A percentile compares a stretch with the other conserved stretches of the same genome.
These are phyloP conservation scores for Lentinula sp. DNA, from an alignment of 768 basidiomycete species.

Conservation along the genomic window DNA sequence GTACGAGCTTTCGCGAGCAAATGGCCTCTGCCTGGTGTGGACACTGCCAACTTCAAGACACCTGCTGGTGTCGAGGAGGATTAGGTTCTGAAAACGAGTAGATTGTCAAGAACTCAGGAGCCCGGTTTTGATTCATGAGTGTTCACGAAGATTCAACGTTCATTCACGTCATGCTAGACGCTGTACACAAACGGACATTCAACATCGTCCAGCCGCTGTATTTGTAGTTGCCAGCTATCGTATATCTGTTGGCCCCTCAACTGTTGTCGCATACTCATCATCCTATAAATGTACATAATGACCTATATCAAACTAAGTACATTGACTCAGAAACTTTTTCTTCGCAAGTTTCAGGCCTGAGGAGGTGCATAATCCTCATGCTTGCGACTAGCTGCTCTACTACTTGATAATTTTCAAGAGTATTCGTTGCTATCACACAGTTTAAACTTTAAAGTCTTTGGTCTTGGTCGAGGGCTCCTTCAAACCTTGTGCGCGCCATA, in stretches of 20 bases:
- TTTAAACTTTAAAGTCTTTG: too few species aligned
- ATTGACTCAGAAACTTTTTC: too few species aligned
- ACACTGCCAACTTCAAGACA: constrained; percentile 38
- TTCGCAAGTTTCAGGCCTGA: too few species aligned
- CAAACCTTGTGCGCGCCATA: too few species aligned
- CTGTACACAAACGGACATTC: constrained; percentile 36
- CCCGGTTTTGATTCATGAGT: neutral
- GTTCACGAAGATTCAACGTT: constrained; percentile 49
- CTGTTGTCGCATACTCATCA: neutral
- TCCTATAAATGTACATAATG: neutral
- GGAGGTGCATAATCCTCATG: too few species aligned
- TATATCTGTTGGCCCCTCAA: neutral
- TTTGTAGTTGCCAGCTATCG: constrained; percentile 11
- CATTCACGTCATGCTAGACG: constrained; percentile 22
- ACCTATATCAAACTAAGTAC: too few species aligned
- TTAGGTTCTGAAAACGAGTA: neutral
- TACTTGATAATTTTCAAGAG: too few species aligned
- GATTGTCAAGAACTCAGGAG: neutral
- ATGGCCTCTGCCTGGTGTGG: constrained; percentile 93
- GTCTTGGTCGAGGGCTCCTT: too few species aligned
- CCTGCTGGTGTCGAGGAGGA: constrained; percentile 60
- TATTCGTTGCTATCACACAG: too few species aligned
- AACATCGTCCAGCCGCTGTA: constrained; percentile 42
- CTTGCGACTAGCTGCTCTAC: too few species aligned
- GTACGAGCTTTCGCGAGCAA: constrained; percentile 74